A percentile compares a stretch with the other conserved stretches of the same genome.
Evolutionary conservation across 305 asterid genomes (phyloP).

Genomic region (Fraxinus angustifolia): DNA sequence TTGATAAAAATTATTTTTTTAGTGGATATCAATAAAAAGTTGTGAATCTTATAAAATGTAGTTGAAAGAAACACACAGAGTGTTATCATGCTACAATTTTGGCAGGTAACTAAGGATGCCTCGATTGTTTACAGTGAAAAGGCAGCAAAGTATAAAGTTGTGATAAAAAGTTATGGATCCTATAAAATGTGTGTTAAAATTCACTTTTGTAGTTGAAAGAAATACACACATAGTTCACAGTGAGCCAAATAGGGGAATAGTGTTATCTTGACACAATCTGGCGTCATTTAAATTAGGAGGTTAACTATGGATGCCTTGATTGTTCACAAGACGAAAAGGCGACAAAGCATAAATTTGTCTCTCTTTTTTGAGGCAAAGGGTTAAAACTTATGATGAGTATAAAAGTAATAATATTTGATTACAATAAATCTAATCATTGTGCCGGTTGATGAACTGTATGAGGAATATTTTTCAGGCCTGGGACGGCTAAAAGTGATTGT

Average conservation of each 20-base stretch:
- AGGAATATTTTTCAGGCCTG: not conserved
- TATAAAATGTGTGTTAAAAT: too few species aligned
- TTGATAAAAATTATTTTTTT: too few species aligned
- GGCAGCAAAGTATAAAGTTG: conserved; percentile 1
- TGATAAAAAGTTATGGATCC: too few species aligned
- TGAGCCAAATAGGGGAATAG: not conserved
- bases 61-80: not conserved
- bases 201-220: not conserved
- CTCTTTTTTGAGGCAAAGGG: not conserved
- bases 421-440: conserved; percentile 5
- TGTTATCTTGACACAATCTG: not conserved
- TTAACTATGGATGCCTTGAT: conserved; percentile 16
- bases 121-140: conserved; percentile 21
- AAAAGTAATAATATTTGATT: not conserved
- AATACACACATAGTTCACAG: too few species aligned
- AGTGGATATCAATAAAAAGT: too few species aligned
- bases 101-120: conserved; percentile 17
- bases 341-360: conserved; percentile 15
- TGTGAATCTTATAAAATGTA: too few species aligned
- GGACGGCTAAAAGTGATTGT: conserved; percentile 12
- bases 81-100: not conserved
- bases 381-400: not conserved
- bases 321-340: conserved; percentile 22
- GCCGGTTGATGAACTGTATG: conserved; percentile 21
- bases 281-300: conserved; percentile 17